Evolutionary conservation across 352 stramenopile species (phyloP).

Genomic region (Phytophthora chlamydospora): DNA sequence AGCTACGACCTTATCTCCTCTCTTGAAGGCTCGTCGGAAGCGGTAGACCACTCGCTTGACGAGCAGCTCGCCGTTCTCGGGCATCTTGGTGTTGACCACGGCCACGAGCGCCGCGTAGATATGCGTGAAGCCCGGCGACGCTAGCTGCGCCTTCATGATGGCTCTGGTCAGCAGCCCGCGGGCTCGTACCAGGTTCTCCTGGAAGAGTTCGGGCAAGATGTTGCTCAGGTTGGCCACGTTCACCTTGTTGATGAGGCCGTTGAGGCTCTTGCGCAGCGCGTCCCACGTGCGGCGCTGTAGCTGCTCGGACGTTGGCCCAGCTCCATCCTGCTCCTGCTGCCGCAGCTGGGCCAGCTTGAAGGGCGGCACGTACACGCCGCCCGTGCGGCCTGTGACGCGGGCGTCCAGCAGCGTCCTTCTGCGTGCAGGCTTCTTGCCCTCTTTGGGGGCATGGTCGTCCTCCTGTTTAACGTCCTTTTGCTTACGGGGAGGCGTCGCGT

Average conservation of each 20-base stretch:
- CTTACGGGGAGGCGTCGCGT: neutral
- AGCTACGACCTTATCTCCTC: conserved; percentile 95
- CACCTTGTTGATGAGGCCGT: conserved; percentile 98
- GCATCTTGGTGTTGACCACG: conserved; percentile 99
- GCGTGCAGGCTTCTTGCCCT: conserved; percentile 30
- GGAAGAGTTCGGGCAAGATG: conserved; percentile 96
- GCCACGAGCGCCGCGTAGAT: conserved; percentile 97
- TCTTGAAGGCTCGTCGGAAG: conserved; percentile 96
- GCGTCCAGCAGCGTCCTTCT: conserved; percentile 38
- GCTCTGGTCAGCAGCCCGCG: conserved; percentile 94
- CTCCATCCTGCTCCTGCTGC: conserved; percentile 40
- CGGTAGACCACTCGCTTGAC: conserved; percentile 94
- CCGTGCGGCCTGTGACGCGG: conserved; percentile 66
- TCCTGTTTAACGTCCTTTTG: conserved; percentile 1
- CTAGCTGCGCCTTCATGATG: conserved; percentile 96
- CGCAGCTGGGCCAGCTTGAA: conserved; percentile 91
- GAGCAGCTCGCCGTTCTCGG: conserved; percentile 96
- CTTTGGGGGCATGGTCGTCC: conserved; percentile 4
- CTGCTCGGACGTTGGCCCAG: conserved; percentile 55
- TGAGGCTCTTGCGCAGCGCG: conserved; percentile 96
- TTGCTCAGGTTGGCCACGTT: conserved; percentile 95
- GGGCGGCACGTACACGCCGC: conserved; percentile 92
- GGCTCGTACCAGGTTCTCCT: conserved; percentile 97
- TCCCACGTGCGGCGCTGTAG: conserved; percentile 96
- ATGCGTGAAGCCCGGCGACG: conserved; percentile 96